Conservation (phyloP, 106 monocot genomes). For the Iris macrosiphon region DNA sequence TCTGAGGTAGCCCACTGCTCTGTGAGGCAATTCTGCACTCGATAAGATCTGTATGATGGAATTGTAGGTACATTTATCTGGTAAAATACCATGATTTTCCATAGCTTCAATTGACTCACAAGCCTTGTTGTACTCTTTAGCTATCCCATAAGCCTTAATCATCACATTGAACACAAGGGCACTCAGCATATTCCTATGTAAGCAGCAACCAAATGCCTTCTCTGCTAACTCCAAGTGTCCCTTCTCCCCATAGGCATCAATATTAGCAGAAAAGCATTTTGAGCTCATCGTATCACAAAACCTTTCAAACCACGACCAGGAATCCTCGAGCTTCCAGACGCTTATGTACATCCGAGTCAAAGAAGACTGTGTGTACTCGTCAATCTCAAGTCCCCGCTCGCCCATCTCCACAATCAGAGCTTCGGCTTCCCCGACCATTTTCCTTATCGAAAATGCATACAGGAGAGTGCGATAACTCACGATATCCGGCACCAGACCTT, state of each 20-base stretch:
- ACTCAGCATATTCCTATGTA: conserved; percentile 36
- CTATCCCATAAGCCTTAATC: conserved; percentile 83
- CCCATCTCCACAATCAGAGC: conserved; percentile 67
- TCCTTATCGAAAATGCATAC: conserved; percentile 75
- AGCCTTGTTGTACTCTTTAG: conserved; percentile 48
- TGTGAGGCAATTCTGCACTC: conserved; percentile 41
- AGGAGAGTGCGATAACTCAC: conserved; percentile 81
- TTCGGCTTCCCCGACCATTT: conserved; percentile 76
- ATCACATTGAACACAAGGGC: conserved; percentile 81
- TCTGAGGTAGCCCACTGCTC: conserved; percentile 52
- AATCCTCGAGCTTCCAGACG: conserved; percentile 37
- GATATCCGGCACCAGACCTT: conserved; percentile 51
- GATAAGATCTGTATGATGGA: conserved; percentile 73
- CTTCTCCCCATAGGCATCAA: conserved; percentile 81
- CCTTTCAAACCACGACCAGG: conserved; percentile 86
- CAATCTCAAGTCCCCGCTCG: conserved; percentile 48
- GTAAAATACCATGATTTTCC: conserved; percentile 39
- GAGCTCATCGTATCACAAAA: conserved; percentile 59
- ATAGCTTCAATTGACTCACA: conserved; percentile 53
- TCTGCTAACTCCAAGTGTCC: conserved; percentile 54
- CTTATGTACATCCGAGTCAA: conserved; percentile 82
- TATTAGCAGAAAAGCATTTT: conserved; percentile 86
- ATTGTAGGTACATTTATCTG: conserved; percentile 75
- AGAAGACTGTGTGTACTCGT: conserved; percentile 87
- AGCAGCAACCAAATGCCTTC: conserved; percentile 46